Conservation (phyloP, 768 basidiomycete genomes). For the Jaapia argillacea region DNA sequence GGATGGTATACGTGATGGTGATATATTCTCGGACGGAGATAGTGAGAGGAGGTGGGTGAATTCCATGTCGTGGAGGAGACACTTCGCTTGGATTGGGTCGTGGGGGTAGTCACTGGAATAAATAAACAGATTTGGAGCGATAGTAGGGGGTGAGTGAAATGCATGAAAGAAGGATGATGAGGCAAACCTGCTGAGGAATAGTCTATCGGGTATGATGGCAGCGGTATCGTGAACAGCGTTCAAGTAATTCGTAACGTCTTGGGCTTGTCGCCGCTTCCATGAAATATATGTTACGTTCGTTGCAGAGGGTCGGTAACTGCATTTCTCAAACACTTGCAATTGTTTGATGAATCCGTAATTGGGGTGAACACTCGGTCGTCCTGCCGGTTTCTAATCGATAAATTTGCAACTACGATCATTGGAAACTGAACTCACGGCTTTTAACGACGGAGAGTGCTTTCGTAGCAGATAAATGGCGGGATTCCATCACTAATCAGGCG, state of each 20-base stretch:
- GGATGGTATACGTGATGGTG: slow-evolving; percentile 20
- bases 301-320: slow-evolving; percentile 34
- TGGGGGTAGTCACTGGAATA: slow-evolving; percentile 48
- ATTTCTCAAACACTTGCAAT: slow-evolving; percentile 42
- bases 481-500: neutral
- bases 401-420: neutral
- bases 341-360: slow-evolving; percentile 49
- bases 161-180: neutral
- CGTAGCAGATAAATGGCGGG: neutral
- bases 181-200: slow-evolving; percentile 41
- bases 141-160: neutral
- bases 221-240: slow-evolving; percentile 42
- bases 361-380: slow-evolving; percentile 26
- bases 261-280: slow-evolving; percentile 49
- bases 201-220: slow-evolving; percentile 34
- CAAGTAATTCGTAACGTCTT: slow-evolving; percentile 42
- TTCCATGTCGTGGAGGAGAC: slow-evolving; percentile 38
- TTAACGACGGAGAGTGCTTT: neutral
- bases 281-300: slow-evolving; percentile 35
- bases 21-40: slow-evolving; percentile 39
- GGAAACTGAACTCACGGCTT: neutral
- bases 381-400: slow-evolving; percentile 11
- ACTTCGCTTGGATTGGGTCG: slow-evolving; percentile 38
- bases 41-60: slow-evolving; percentile 46
- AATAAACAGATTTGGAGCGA: slow-evolving; percentile 1